These are phyloP conservation scores for Stephania japonica DNA, from an alignment of 164 flowering plant genomes.

Conservation along the genomic window DNA sequence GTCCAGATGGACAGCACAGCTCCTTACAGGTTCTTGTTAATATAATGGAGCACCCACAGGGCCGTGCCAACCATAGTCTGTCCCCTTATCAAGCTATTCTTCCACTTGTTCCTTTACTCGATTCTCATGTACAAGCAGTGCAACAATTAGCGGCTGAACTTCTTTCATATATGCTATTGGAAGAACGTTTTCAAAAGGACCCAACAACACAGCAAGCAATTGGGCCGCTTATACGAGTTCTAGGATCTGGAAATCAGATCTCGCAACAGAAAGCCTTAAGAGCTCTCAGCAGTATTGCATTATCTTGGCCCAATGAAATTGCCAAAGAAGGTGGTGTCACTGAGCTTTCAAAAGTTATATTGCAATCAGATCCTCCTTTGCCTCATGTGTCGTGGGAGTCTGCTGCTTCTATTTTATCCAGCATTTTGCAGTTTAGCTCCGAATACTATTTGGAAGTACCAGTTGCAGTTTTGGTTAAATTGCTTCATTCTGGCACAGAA, in stretches of 20 bases:
- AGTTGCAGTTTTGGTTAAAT: slow-evolving; percentile 83
- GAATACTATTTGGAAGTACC: slow-evolving; percentile 96
- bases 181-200: slow-evolving; percentile 91
- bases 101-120: slow-evolving; percentile 78
- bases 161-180: slow-evolving; percentile 76
- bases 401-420: slow-evolving; percentile 71
- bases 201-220: slow-evolving; percentile 71
- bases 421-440: slow-evolving; percentile 89
- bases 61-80: slow-evolving; percentile 64
- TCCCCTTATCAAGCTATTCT: slow-evolving; percentile 76
- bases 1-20: slow-evolving; percentile 93
- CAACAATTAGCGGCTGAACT: slow-evolving; percentile 96
- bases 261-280: slow-evolving; percentile 91
- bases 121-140: slow-evolving; percentile 73
- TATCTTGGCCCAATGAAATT: slow-evolving; percentile 91
- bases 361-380: slow-evolving; percentile 83
- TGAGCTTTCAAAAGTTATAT: slow-evolving; percentile 83
- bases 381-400: slow-evolving; percentile 97
- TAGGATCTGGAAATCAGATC: slow-evolving; percentile 73
- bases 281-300: slow-evolving; percentile 78
- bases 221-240: slow-evolving; percentile 76
- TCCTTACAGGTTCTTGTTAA: slow-evolving; percentile 92
- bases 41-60: slow-evolving; percentile 86
- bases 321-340: slow-evolving; percentile 95
- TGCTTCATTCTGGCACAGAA: slow-evolving; percentile 86